Evolutionary conservation across 116 monocot species (phyloP).

Genomic region (Zostera marina): DNA sequence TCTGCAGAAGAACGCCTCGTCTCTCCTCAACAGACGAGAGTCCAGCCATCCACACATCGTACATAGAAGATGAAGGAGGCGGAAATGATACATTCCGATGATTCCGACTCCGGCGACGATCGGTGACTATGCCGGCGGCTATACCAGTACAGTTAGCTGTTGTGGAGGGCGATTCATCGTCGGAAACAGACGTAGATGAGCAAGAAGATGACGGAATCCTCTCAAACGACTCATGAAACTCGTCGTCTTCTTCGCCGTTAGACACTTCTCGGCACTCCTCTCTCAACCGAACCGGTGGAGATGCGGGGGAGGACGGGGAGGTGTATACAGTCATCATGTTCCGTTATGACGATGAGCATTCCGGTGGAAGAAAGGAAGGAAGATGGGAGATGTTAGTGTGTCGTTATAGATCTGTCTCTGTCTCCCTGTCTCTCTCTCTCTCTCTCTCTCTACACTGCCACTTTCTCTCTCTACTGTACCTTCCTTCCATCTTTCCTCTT

Average conservation of each 20-base stretch:
- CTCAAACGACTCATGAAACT: slow-evolving; percentile 66
- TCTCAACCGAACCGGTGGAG: neutral
- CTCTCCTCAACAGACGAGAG: slow-evolving; percentile 43
- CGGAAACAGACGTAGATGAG: slow-evolving; percentile 75
- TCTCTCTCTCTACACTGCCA: neutral
- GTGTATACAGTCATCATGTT: neutral
- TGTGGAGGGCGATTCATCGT: slow-evolving; percentile 16
- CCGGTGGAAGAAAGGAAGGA: neutral
- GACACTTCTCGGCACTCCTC: slow-evolving; percentile 9
- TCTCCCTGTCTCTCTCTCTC: neutral
- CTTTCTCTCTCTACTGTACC: neutral
- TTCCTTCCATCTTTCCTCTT: neutral
- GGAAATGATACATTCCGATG: slow-evolving; percentile 1
- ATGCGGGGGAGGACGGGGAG: neutral
- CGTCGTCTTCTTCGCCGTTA: slow-evolving; percentile 32
- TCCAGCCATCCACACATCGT: slow-evolving; percentile 15
- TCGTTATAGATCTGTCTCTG: slow-evolving; percentile 6
- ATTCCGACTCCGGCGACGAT: slow-evolving; percentile 3
- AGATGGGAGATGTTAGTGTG: neutral
- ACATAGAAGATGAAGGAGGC: slow-evolving; percentile 6
- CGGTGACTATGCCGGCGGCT: neutral
- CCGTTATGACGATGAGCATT: neutral
- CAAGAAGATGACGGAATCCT: slow-evolving; percentile 71
- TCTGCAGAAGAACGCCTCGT: slow-evolving; percentile 41
- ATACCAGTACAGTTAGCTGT: neutral